phyloP scores from a whole-genome alignment of 2,329 filamentous ascomycete genomes.

The Fusarium paranaense region DNA sequence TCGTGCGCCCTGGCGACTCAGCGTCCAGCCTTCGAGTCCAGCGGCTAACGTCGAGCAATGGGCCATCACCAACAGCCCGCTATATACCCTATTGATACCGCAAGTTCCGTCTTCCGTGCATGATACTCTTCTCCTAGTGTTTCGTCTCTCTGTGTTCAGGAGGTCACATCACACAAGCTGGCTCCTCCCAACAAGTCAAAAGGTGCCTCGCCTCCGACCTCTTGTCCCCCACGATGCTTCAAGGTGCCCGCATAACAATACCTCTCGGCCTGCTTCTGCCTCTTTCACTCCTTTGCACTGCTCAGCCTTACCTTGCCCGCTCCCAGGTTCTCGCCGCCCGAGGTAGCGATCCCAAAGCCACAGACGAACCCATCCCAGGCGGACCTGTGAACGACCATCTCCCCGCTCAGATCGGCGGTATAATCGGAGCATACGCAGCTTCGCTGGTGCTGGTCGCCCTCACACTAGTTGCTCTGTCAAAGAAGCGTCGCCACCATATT shows the following conservation, averaged over 20 bases:
- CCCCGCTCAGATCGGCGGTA: slow-evolving; percentile 84
- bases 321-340: slow-evolving; percentile 39
- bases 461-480: slow-evolving; percentile 70
- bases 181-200: slow-evolving; percentile 47
- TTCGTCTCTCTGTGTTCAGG: slow-evolving; percentile 59
- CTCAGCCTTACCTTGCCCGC: slow-evolving; percentile 47
- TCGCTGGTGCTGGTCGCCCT: slow-evolving; percentile 80
- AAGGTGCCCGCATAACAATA: slow-evolving; percentile 41
- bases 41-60: slow-evolving; percentile 58
- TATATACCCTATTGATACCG: slow-evolving; percentile 67
- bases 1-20: slow-evolving; percentile 53
- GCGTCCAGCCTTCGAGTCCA: slow-evolving; percentile 53
- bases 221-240: slow-evolving; percentile 55
- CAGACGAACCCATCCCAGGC: slow-evolving; percentile 70
- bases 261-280: slow-evolving; percentile 45
- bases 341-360: slow-evolving; percentile 61
- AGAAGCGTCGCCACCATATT: slow-evolving; percentile 65
- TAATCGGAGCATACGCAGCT: slow-evolving; percentile 85
- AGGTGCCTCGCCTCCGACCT: slow-evolving; percentile 40
- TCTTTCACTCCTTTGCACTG: slow-evolving; percentile 44
- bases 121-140: slow-evolving; percentile 62
- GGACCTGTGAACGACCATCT: slow-evolving; percentile 74
- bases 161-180: slow-evolving; percentile 54
- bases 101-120: slow-evolving; percentile 55
- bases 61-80: slow-evolving; percentile 63